These are phyloP conservation scores for Fusarium verticillioides DNA, from an alignment of 2,329 filamentous ascomycete genomes.

Conservation along the genomic window DNA sequence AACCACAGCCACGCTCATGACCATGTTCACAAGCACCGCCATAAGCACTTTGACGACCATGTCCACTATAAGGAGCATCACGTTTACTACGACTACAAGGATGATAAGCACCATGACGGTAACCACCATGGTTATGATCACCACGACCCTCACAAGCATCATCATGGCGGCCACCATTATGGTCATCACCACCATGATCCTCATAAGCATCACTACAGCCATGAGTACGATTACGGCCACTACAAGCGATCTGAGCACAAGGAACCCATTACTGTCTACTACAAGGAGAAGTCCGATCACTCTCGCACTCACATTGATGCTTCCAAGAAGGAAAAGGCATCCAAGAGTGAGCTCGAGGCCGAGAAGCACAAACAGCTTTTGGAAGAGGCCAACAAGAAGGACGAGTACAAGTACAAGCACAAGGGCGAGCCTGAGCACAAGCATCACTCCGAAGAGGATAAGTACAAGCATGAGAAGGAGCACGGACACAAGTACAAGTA, in stretches of 20 bases:
- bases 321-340: neutral
- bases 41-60: conserved; percentile 2
- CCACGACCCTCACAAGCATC: neutral
- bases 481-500: neutral
- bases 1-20: neutral
- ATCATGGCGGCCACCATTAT: neutral
- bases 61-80: neutral
- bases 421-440: neutral
- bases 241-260: neutral
- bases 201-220: neutral
- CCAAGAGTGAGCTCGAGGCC: neutral
- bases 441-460: neutral
- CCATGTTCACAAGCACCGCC: neutral
- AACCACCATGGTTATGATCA: neutral
- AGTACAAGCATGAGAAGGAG: neutral
- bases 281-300: neutral
- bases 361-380: neutral
- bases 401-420: conserved; percentile 9
- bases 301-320: neutral
- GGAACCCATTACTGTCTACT: neutral
- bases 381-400: neutral
- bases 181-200: neutral
- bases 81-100: neutral
- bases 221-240: neutral
- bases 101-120: neutral